Percentiles rank a stretch among this genome's conserved stretches.
Evolutionary conservation across 495 filamentous ascomycete genomes (phyloP).

Genomic region (Oleoguttula mirabilis): DNA sequence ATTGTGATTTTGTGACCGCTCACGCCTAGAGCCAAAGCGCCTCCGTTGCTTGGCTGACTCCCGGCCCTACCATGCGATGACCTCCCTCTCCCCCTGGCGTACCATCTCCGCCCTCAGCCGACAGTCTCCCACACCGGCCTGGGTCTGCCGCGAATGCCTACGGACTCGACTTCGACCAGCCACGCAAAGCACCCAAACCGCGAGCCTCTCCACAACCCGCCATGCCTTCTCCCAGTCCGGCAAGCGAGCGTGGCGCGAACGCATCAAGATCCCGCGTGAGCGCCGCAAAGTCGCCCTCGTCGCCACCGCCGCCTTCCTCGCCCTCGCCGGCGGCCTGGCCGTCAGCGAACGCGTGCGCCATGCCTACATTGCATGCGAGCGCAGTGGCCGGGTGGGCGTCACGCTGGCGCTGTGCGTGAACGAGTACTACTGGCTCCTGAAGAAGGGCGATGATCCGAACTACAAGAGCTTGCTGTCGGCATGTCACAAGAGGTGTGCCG

Average conservation of each 20-base stretch:
- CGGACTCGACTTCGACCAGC: background rate
- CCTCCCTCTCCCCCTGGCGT: background rate
- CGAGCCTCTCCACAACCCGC: slow-evolving; percentile 12
- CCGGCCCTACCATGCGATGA: slow-evolving; percentile 14
- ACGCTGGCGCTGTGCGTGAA: slow-evolving; percentile 73
- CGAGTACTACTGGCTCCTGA: slow-evolving; percentile 46
- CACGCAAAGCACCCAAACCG: background rate
- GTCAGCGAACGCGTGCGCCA: slow-evolving; percentile 64
- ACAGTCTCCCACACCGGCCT: slow-evolving; percentile 3
- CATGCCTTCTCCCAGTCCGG: slow-evolving; percentile 10
- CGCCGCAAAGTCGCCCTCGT: slow-evolving; percentile 17
- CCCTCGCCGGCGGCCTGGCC: slow-evolving; percentile 43
- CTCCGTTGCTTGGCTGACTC: too few relatives aligned
- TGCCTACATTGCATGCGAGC: slow-evolving; percentile 57
- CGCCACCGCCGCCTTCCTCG: slow-evolving; percentile 14
- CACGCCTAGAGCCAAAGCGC: too few relatives aligned
- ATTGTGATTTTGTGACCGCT: too few relatives aligned
- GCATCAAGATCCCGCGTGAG: background rate
- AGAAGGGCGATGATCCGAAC: slow-evolving; percentile 45
- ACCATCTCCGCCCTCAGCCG: slow-evolving; percentile 7
- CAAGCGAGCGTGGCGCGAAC: slow-evolving; percentile 16
- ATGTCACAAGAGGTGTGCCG: slow-evolving; percentile 88
- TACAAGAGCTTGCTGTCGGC: slow-evolving; percentile 54
- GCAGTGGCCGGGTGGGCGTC: slow-evolving; percentile 67
- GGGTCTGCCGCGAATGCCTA: slow-evolving; percentile 13